These are phyloP conservation scores for Neonectria magnoliae DNA, from an alignment of 2,329 filamentous ascomycete species.

Conservation along the genomic window DNA sequence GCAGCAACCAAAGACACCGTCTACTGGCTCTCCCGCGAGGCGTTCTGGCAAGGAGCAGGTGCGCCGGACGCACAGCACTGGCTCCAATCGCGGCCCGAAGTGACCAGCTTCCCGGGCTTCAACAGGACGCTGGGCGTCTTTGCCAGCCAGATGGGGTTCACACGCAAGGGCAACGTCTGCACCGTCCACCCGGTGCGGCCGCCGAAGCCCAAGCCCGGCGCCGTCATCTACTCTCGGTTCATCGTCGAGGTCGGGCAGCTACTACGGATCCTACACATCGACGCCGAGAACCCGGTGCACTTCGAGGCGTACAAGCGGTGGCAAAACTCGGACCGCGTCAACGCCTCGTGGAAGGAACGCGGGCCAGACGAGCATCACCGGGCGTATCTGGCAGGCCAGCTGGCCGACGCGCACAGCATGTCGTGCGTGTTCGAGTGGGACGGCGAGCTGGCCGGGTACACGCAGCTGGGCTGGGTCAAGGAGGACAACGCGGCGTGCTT, in stretches of 20 bases:
- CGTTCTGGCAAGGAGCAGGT: conserved; percentile 41
- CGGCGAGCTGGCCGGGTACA: conserved; percentile 41
- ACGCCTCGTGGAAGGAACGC: conserved; percentile 41
- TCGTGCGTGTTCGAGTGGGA: conserved; percentile 45
- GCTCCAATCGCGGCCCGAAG: conserved; percentile 38
- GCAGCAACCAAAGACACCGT: conserved; percentile 2
- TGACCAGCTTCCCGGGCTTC: conserved; percentile 39
- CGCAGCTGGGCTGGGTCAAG: conserved; percentile 41
- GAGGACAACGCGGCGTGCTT: conserved; percentile 44
- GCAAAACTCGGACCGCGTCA: conserved; percentile 45
- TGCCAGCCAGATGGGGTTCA: conserved; percentile 40
- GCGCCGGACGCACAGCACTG: conserved; percentile 40
- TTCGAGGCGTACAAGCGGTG: conserved; percentile 39
- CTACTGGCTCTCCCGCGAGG: conserved; percentile 36
- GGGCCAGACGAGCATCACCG: conserved; percentile 43
- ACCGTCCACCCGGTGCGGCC: conserved; percentile 42
- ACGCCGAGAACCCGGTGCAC: conserved; percentile 37
- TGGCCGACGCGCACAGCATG: conserved; percentile 42
- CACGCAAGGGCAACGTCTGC: conserved; percentile 41
- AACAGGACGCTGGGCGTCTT: conserved; percentile 38
- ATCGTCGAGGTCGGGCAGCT: conserved; percentile 41
- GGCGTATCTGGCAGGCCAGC: conserved; percentile 36
- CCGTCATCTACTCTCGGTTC: conserved; percentile 40
- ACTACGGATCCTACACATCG: conserved; percentile 37
- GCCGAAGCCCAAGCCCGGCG: conserved; percentile 38